These are phyloP conservation scores for Pelargonium citronellum DNA, from an alignment of 441 rosid genomes.

Conservation along the genomic window DNA sequence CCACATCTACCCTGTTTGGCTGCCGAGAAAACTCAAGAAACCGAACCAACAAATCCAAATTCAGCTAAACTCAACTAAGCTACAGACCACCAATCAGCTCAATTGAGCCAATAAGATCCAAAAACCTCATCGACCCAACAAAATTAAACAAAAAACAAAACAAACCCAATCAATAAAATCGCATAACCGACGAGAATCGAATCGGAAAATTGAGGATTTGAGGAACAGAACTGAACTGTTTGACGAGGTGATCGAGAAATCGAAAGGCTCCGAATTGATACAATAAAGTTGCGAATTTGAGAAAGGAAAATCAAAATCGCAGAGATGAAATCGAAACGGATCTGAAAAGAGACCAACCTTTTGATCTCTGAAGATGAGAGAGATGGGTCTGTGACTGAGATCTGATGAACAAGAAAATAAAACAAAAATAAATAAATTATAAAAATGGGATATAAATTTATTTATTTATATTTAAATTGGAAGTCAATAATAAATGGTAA, in stretches of 20 bases:
- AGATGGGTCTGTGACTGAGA: not conserved
- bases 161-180: not conserved
- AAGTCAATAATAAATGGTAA: not conserved
- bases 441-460: not conserved
- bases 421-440: not conserved
- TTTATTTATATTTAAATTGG: not conserved
- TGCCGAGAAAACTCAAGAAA: not conserved
- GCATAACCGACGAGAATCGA: not conserved
- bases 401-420: not conserved
- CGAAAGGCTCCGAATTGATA: not conserved
- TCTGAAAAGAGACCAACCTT: conserved; percentile 5
- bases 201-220: not conserved
- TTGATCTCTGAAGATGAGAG: conserved; percentile 1
- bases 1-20: conserved; percentile 5
- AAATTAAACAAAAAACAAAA: not conserved
- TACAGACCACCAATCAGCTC: not conserved
- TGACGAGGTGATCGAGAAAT: not conserved
- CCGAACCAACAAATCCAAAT: not conserved
- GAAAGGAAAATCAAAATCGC: not conserved
- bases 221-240: not conserved
- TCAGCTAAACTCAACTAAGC: conserved; percentile 5
- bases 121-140: not conserved
- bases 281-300: not conserved
- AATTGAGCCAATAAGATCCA: not conserved
- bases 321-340: not conserved